Evolutionary conservation across 2,329 filamentous ascomycete genomes (phyloP), one percentile per base, ranked within the genome.

Genomic region (Venturia aucupariae): DNA sequence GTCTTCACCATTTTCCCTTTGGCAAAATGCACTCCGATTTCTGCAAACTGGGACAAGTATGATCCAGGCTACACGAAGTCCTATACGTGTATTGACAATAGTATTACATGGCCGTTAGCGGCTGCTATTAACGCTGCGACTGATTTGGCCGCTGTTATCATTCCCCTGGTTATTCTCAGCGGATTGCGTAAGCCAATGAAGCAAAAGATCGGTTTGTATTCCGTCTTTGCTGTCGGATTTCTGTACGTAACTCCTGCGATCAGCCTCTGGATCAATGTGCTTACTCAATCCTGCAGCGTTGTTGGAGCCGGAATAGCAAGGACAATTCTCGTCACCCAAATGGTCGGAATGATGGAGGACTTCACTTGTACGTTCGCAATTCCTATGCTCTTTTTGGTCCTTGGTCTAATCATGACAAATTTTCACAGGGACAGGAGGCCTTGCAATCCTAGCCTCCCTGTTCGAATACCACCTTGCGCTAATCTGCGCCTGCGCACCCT

Each of bases 21-120:
- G 30, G 70, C 70, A 68, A 71, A 67, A n/a, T 77, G 74, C 66
- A 68, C 64, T 19, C 74, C 74, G 0, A 69, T 70, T 3, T 60
- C 71, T 35, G 71, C 71, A 15, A 75, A 75, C 63, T 76, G 74
- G 74, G 71, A 68, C 62, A 66, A 70, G 15, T 71, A 70, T 48
- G 65, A 72, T 64, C 61, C 68, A 19, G 66, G 24, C 7, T 71
- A 69, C 54, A 67, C 63, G 10, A 63, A 64, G 54, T 67, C 67
- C 1, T 60, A 67, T 4, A 44, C 67, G 11, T 73, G 51, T 35
- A 57, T 70, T 54, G 65, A 54, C 10, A 72, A 71, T 65, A 68
- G 2, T 17, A 19, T 61, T 42, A 32, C 17, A 1, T 57, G 41
- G 48, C 54, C 30, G 41, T 51, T 32, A 68, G 65, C 51, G 64